Evolutionary conservation across 805 yeast species (phyloP).

Genomic region (Metschnikowia colocasiae): DNA sequence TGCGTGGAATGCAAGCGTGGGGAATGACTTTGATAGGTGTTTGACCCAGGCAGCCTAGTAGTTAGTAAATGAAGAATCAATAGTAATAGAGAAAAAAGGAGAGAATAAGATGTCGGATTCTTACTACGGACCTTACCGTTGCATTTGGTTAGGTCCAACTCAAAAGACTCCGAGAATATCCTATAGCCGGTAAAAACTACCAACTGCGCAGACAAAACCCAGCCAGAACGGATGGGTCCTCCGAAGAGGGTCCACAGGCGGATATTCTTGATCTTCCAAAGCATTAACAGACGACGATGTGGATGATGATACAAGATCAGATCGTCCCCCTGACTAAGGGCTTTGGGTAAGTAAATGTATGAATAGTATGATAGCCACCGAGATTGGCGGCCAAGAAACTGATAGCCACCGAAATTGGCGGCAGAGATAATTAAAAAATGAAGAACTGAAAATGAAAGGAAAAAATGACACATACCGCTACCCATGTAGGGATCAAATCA

Average conservation of each 20-base stretch:
- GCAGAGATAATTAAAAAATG: not conserved
- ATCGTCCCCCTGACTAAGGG: slow-evolving; percentile 74
- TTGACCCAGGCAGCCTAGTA: slow-evolving; percentile 97
- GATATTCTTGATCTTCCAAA: slow-evolving; percentile 80
- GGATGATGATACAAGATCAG: slow-evolving; percentile 26
- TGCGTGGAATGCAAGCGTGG: slow-evolving; percentile 97
- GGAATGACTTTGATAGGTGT: slow-evolving; percentile 83
- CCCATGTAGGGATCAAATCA: slow-evolving; percentile 99
- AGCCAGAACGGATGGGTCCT: slow-evolving; percentile 38
- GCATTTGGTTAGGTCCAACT: slow-evolving; percentile 62
- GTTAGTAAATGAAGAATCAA: slow-evolving; percentile 19
- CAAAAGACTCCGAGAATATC: slow-evolving; percentile 60
- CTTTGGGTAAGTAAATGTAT: slow-evolving; percentile 57
- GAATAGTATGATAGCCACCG: no score
- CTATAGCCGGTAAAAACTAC: slow-evolving; percentile 44
- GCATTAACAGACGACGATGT: slow-evolving; percentile 88
- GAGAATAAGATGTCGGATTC: slow-evolving; percentile 60
- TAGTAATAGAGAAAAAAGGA: slow-evolving; percentile 1
- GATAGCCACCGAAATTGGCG: no score
- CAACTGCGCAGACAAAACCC: slow-evolving; percentile 31
- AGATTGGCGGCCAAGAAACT: no score
- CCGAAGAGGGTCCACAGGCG: slow-evolving; percentile 49
- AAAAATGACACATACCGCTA: slow-evolving; percentile 74
- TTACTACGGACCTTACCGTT: slow-evolving; percentile 73
- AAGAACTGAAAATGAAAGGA: not conserved